Evolutionary conservation across 2,329 filamentous ascomycete genomes (phyloP), one percentile per base, ranked within the genome.

Genomic region (Ophiostoma sp.): DNA sequence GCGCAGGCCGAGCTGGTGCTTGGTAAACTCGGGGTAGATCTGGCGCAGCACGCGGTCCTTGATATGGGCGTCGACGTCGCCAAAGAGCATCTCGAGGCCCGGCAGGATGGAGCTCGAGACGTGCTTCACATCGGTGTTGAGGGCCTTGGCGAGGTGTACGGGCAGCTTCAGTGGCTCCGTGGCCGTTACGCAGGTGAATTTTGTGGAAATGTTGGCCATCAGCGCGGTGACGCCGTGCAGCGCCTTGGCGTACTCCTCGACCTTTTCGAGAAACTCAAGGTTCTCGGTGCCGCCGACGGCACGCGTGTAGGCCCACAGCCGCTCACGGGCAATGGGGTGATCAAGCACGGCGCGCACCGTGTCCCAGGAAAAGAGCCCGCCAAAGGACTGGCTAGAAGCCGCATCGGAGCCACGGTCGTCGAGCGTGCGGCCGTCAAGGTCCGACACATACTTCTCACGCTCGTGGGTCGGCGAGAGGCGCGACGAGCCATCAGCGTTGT

Each of bases 311-410:
- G 78, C 79, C 68, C 80, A 77, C 27, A 87, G 75, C 44, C 81
- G 79, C 68, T 80, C 77, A 1, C 79, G 79, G 0, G 82, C 82
- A 4, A 76, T 77, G 0, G 81, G 80, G 70, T 84, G 81, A 70
- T 80, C 78, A 64, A 86, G 77, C 1, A 82, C 82, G 71, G 82
- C 76, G 63, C 81, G 79, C 68, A 86, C 82, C 38, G 83, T 79
- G 40, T 84, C 82, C 4, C 76, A 75, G 36, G 81, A 79, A 67
- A 84, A 66, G 16, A 66, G 49, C 16, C 27, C n/a, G 45, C n/a
- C 45, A 40, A 47, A 42, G 1, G 64, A 36, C 18, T 16, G 40
- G 3, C 7, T 55, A n/a, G 2, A 18, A 14, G 9, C n/a, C 14
- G 14, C 18, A 38, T 42, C 12, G 41, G 45, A 27, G 27, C 27